These are phyloP conservation scores for Myriosclerotinia scirpicola DNA, from an alignment of 2,329 filamentous ascomycete genomes.

Conservation along the genomic window DNA sequence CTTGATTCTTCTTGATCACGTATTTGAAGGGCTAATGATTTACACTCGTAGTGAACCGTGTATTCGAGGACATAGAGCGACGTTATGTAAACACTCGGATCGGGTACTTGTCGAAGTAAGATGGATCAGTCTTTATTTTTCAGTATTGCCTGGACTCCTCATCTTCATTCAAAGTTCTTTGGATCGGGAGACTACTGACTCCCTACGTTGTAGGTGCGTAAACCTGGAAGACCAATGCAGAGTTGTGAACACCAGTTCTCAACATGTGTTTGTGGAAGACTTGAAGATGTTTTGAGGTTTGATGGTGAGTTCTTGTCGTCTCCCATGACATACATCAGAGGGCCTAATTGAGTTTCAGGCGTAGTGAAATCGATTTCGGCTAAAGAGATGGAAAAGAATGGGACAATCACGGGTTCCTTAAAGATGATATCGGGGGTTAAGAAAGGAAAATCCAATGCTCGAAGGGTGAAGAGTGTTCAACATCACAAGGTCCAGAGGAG, in stretches of 20 bases:
- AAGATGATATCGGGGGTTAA: neutral
- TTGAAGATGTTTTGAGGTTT: conserved; percentile 26
- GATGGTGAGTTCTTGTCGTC: too few relatives aligned
- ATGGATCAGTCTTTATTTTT: too few relatives aligned
- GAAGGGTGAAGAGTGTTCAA: neutral
- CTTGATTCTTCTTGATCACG: neutral
- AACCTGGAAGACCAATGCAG: conserved; percentile 37
- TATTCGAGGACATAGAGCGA: conserved; percentile 38
- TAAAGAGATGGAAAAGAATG: neutral
- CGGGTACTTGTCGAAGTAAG: conserved; percentile 22
- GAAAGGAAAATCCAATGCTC: neutral
- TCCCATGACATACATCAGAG: too few relatives aligned
- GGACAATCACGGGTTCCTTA: neutral
- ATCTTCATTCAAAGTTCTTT: too few relatives aligned
- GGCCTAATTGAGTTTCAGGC: too few relatives aligned
- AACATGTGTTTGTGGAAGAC: conserved; percentile 33
- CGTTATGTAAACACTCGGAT: conserved; percentile 35
- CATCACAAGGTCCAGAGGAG: neutral
- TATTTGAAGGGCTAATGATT: neutral
- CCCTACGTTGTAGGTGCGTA: conserved; percentile 34
- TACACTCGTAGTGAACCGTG: conserved; percentile 32
- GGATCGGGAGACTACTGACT: too few relatives aligned
- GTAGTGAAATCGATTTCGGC: too few relatives aligned
- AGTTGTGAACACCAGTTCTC: conserved; percentile 35
- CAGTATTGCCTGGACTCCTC: too few relatives aligned